Evolutionary conservation across 2,329 filamentous ascomycete species (phyloP), one percentile per base, ranked within the genome.

Genomic region (Ceratocystis harringtonii): DNA sequence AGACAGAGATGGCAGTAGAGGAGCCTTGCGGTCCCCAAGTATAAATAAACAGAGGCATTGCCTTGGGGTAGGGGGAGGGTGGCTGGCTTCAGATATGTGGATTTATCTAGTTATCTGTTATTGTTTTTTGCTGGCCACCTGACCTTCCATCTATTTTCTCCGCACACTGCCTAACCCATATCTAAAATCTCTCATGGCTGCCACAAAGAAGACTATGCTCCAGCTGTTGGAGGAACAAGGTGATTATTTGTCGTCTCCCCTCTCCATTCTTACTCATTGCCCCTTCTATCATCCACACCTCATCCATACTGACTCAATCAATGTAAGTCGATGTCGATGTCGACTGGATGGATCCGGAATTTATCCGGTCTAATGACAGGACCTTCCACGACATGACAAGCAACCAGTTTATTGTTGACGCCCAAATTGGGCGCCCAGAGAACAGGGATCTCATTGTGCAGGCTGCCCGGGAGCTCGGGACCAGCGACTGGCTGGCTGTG

Each of bases 341-440:
- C 28, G 79, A 81, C 69, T 79, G 76, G 74, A 80, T 81, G 78
- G 78, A 79, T 66, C 75, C 78, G 0, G 76, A 78, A 15, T 79
- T 76, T 69, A 76, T 79, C 68, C 76, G 76, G 65, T 71, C 70
- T n/a, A 76, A 79, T 70, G 74, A 75, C 10, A 75, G 79, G 67
- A 73, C 72, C 3, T 76, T 76, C 30, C 75, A 79, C 66, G 78
- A 80, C 68, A 77, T 79, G 71, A 80, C 78, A 3, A 79, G 77
- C 71, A 81, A 81, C 69, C 78, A 80, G 69, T 72, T 77, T 3
- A 77, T 75, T 73, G 78, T 80, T 32, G 77, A 80, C 64, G 74
- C 76, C 32, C 76, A 80, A 68, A 75, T 81, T 67, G 73, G 73
- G 30, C 70, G 76, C 63, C 73, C 73, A 19, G 76, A 75, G 65